Evolutionary conservation across 345 rosid genomes (phyloP).

Genomic region (Gynandropsis gynandra): DNA sequence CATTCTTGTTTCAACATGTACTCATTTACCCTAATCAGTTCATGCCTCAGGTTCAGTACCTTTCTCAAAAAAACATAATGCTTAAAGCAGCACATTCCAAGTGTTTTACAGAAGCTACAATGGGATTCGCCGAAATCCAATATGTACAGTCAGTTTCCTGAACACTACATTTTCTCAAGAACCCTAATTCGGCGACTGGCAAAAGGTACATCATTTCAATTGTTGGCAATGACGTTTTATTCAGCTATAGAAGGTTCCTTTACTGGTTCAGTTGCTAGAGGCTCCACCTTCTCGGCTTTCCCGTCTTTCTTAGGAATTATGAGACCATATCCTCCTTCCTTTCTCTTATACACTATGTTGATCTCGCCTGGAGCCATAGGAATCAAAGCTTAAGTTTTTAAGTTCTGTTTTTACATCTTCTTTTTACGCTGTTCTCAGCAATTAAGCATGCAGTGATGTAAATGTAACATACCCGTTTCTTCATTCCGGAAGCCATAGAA

Average conservation of each 20-base stretch:
- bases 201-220: not conserved
- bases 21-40: not conserved
- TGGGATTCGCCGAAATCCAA: not conserved
- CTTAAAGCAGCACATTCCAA: too few relatives aligned
- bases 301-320: conserved; percentile 73
- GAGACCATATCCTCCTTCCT: conserved; percentile 82
- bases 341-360: conserved; percentile 79
- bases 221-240: conserved; percentile 14
- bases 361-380: conserved; percentile 69
- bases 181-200: conserved; percentile 8
- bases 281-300: conserved; percentile 50
- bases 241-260: conserved; percentile 48
- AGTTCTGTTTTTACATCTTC: conserved; percentile 2
- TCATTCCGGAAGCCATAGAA: conserved; percentile 85
- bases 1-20: too few relatives aligned
- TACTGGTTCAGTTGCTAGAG: conserved; percentile 44
- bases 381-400: not conserved
- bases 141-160: conserved; percentile 9
- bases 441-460: not conserved
- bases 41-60: not conserved
- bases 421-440: not conserved
- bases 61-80: conserved; percentile 14
- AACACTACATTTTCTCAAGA: conserved; percentile 12
- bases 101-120: too few relatives aligned
- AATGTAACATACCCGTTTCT: conserved; percentile 59